Conservation (phyloP, 2,329 filamentous ascomycete genomes). For the Alternaria triticimaculans region DNA sequence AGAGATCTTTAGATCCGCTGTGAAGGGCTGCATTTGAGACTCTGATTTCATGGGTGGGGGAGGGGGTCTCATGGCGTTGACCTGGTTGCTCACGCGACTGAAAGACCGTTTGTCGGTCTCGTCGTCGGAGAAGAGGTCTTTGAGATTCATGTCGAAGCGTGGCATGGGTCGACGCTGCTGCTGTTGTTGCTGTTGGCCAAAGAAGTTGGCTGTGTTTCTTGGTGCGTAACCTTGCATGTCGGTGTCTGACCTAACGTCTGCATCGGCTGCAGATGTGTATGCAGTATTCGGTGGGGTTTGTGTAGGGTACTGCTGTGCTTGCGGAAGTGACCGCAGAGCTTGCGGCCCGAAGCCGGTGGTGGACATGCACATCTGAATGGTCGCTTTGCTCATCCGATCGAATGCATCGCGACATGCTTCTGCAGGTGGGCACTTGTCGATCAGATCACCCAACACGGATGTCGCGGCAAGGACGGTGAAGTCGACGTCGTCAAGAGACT, state of each 20-base stretch:
- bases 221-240: slow-evolving; percentile 38
- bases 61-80: slow-evolving; percentile 41
- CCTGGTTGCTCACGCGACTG: slow-evolving; percentile 45
- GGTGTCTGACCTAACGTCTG: slow-evolving; percentile 44
- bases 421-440: slow-evolving; percentile 92
- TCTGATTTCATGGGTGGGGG: slow-evolving; percentile 39
- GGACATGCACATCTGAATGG: slow-evolving; percentile 90
- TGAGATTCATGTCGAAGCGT: slow-evolving; percentile 61
- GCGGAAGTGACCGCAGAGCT: slow-evolving; percentile 35
- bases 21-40: slow-evolving; percentile 30
- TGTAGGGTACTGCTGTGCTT: slow-evolving; percentile 22
- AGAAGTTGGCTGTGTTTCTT: slow-evolving; percentile 24
- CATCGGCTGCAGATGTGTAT: slow-evolving; percentile 36
- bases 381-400: slow-evolving; percentile 92
- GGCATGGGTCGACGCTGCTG: slow-evolving; percentile 54
- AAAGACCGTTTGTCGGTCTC: slow-evolving; percentile 50
- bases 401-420: slow-evolving; percentile 95
- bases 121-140: slow-evolving; percentile 48
- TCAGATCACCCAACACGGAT: slow-evolving; percentile 88
- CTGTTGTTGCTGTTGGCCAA: slow-evolving; percentile 18
- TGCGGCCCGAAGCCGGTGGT: slow-evolving; percentile 77
- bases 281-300: slow-evolving; percentile 33
- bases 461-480: slow-evolving; percentile 93
- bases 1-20: slow-evolving; percentile 41
- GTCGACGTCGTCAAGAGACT: slow-evolving; percentile 94